phyloP scores from a whole-genome alignment of 2,329 filamentous ascomycete genomes.

The Aspergillus sergii region DNA sequence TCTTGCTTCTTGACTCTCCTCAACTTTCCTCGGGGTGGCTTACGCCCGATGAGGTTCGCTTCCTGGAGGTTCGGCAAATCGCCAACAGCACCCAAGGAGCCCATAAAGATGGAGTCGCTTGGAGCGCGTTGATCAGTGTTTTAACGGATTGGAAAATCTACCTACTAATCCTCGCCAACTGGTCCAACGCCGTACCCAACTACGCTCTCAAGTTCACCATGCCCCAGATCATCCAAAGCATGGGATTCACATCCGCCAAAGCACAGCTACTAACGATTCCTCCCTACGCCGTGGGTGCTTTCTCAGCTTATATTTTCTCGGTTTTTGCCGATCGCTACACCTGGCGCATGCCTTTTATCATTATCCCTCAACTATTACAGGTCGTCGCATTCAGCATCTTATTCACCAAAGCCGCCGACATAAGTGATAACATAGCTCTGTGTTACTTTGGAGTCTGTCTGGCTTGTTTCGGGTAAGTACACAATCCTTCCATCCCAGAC shows the following conservation, averaged over 20 bases:
- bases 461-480: conserved; percentile 38
- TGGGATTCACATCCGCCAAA: conserved; percentile 44
- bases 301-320: conserved; percentile 32
- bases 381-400: conserved; percentile 42
- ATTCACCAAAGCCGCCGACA: conserved; percentile 39
- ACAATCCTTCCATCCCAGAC: background rate
- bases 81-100: conserved; percentile 25
- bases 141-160: conserved; percentile 54
- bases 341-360: conserved; percentile 46
- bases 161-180: conserved; percentile 46
- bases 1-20: conserved; percentile 42
- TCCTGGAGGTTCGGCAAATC: conserved; percentile 43
- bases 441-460: conserved; percentile 51
- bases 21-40: conserved; percentile 41
- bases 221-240: conserved; percentile 45
- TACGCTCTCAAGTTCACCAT: conserved; percentile 38
- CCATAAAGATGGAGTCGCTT: conserved; percentile 34
- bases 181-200: conserved; percentile 46
- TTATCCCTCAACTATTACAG: conserved; percentile 37
- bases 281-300: conserved; percentile 40
- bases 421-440: conserved; percentile 44
- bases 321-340: conserved; percentile 41
- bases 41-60: conserved; percentile 44
- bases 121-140: conserved; percentile 41
- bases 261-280: conserved; percentile 30